phyloP scores from a whole-genome alignment of 1,284 basidiomycete species.

The Rhodotorula sp. region DNA sequence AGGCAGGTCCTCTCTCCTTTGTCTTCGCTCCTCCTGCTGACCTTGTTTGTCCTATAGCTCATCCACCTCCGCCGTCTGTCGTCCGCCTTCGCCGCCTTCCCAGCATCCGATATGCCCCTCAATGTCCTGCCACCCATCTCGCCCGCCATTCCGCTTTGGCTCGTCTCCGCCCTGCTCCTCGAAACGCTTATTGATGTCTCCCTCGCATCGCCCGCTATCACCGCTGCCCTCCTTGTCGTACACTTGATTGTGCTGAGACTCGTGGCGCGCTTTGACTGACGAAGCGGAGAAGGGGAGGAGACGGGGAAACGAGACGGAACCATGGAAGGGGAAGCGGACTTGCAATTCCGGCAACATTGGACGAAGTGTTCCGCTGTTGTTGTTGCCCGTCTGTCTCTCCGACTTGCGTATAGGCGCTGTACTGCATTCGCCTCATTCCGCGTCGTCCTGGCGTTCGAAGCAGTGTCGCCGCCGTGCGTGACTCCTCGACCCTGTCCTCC shows the following conservation, averaged over 20 bases:
- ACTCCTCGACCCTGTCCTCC: too few species aligned
- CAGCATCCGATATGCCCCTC: too few species aligned
- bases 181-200: constrained; percentile 21
- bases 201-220: not conserved
- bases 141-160: not conserved
- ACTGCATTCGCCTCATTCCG: too few species aligned
- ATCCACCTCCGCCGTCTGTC: not conserved
- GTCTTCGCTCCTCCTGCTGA: not conserved
- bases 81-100: not conserved
- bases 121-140: not conserved
- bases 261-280: not conserved
- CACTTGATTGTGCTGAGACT: not conserved
- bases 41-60: not conserved
- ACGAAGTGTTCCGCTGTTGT: too few species aligned
- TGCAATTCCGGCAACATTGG: too few species aligned
- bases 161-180: constrained; percentile 8
- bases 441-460: too few species aligned
- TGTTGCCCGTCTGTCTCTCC: too few species aligned
- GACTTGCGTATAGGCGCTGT: too few species aligned
- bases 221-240: not conserved
- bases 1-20: not conserved
- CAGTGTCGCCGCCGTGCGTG: too few species aligned
- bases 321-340: too few species aligned
- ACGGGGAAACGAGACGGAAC: too few species aligned
- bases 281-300: too few species aligned